Conservation (phyloP, 805 yeast genomes). For the Spathaspora sp. region DNA sequence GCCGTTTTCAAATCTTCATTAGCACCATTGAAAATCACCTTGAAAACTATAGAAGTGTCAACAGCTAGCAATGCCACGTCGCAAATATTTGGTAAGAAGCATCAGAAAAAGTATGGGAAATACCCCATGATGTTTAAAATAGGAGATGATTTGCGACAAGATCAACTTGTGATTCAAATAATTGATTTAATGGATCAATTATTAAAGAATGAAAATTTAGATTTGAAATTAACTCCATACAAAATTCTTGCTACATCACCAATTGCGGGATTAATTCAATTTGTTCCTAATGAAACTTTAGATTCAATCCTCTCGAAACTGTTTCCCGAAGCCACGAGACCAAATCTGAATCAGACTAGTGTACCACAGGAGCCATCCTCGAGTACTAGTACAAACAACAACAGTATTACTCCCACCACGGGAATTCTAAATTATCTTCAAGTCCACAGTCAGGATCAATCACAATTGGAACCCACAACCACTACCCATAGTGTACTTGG, state of each 20-base stretch:
- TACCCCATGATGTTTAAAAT: slow-evolving; percentile 90
- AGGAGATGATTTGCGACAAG: slow-evolving; percentile 95
- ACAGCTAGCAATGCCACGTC: slow-evolving; percentile 15
- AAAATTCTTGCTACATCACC: slow-evolving; percentile 87
- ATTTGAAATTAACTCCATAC: slow-evolving; percentile 83
- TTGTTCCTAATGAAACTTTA: slow-evolving; percentile 88
- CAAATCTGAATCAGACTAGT: background rate
- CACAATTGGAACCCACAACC: slow-evolving; percentile 10
- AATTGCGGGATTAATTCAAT: slow-evolving; percentile 88
- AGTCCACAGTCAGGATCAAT: slow-evolving; percentile 43
- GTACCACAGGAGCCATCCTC: slow-evolving; percentile 5
- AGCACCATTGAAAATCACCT: slow-evolving; percentile 80
- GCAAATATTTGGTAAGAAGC: slow-evolving; percentile 29
- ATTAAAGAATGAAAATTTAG: slow-evolving; percentile 83
- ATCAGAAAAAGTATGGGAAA: slow-evolving; percentile 27
- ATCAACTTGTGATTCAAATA: slow-evolving; percentile 93
- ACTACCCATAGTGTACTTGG: slow-evolving; percentile 26
- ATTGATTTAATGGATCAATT: slow-evolving; percentile 87
- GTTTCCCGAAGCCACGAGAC: slow-evolving; percentile 15
- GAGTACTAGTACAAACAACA: background rate
- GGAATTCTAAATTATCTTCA: slow-evolving; percentile 73
- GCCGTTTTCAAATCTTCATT: slow-evolving; percentile 88
- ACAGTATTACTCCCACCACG: slow-evolving; percentile 35
- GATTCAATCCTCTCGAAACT: slow-evolving; percentile 61
- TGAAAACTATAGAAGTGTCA: slow-evolving; percentile 48